A percentile compares a stretch with the other conserved stretches of the same genome.
These are phyloP conservation scores for Solanum neorickii DNA, from an alignment of 257 asterid species.

Conservation along the genomic window DNA sequence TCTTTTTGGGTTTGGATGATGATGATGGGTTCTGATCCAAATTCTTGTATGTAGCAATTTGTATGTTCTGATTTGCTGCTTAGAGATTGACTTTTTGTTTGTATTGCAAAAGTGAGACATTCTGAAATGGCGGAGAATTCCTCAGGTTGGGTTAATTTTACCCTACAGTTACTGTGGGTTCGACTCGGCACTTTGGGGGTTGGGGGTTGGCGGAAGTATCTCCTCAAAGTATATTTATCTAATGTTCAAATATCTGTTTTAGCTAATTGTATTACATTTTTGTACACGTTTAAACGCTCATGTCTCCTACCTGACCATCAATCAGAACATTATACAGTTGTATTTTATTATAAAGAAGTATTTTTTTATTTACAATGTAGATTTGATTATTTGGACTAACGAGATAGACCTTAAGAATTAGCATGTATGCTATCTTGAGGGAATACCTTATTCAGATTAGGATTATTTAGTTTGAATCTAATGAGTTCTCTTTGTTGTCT, in stretches of 20 bases:
- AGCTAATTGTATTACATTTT: not conserved
- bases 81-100: not conserved
- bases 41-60: not conserved
- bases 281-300: not conserved
- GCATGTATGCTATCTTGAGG: not conserved
- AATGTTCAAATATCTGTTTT: not conserved
- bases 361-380: not conserved
- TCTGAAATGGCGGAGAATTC: not conserved
- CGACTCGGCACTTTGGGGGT: not conserved
- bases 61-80: slow-evolving; percentile 1
- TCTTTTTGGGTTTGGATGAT: not conserved
- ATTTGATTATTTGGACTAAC: not conserved
- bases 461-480: not conserved
- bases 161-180: not conserved
- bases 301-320: not conserved
- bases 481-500: not conserved
- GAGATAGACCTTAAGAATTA: not conserved
- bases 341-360: not conserved
- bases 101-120: not conserved
- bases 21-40: not conserved
- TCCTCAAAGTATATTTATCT: not conserved
- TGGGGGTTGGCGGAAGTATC: not conserved
- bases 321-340: not conserved
- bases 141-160: not conserved
- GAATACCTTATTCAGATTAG: not conserved